Evolutionary conservation across 176 grass and related monocot genomes (phyloP).

Genomic region (Aegilops longissima): DNA sequence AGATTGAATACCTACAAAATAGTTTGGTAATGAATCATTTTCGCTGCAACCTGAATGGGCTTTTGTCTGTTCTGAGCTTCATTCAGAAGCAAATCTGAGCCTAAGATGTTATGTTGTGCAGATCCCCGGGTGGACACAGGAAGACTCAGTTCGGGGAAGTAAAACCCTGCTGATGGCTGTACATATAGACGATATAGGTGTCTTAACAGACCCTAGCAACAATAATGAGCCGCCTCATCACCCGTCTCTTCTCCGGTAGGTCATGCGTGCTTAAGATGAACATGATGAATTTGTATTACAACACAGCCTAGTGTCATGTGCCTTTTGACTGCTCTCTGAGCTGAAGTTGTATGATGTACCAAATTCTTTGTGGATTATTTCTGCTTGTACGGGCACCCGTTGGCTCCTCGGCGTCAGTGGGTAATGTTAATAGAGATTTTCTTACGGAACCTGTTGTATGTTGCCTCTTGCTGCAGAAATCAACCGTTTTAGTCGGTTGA

Average conservation of each 20-base stretch:
- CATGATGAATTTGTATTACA: background rate
- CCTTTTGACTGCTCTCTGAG: background rate
- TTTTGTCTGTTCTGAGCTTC: background rate
- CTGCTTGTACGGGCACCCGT: background rate
- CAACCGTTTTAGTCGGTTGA: background rate
- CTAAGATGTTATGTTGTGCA: conserved; percentile 6
- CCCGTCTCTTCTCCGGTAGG: background rate
- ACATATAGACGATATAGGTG: conserved; percentile 21
- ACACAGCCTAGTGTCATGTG: background rate
- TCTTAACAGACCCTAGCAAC: background rate
- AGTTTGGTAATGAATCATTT: background rate
- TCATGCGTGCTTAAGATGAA: background rate
- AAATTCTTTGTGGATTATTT: background rate
- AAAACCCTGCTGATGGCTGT: conserved; percentile 25
- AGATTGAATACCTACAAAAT: background rate
- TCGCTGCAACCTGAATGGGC: background rate
- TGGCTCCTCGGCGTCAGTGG: background rate
- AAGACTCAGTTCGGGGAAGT: conserved; percentile 16
- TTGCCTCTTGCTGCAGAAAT: background rate
- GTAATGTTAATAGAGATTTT: background rate
- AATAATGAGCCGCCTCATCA: background rate
- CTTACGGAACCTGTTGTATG: background rate
- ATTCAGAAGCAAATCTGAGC: conserved; percentile 1
- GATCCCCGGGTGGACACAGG: conserved; percentile 16
- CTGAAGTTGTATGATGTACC: background rate